These are phyloP conservation scores for Hyaloperonospora arabidopsidis DNA, from an alignment of 352 stramenopile genomes.

Conservation along the genomic window DNA sequence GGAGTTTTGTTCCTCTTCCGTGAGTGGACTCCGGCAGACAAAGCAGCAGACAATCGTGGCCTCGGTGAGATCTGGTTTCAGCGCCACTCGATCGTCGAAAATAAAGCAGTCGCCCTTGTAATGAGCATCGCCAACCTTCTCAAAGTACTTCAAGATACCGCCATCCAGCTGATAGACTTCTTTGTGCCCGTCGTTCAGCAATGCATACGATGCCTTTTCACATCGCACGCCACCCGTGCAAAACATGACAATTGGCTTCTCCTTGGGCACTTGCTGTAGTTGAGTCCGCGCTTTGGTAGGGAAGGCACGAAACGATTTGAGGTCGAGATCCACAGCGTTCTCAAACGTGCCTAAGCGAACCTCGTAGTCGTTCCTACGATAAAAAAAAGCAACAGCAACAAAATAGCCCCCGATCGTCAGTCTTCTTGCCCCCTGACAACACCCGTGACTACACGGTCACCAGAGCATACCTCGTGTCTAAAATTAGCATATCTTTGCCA, in stretches of 20 bases:
- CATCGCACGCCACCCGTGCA: slow-evolving; percentile 69
- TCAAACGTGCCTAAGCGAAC: slow-evolving; percentile 67
- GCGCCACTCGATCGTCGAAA: slow-evolving; percentile 66
- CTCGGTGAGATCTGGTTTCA: slow-evolving; percentile 53
- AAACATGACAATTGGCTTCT: slow-evolving; percentile 77
- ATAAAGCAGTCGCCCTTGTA: slow-evolving; percentile 76
- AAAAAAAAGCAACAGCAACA: neutral
- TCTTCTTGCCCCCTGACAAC: neutral
- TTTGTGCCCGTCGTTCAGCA: slow-evolving; percentile 46
- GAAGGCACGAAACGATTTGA: slow-evolving; percentile 66
- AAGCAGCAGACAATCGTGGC: slow-evolving; percentile 39
- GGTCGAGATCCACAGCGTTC: slow-evolving; percentile 56
- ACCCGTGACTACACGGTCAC: neutral
- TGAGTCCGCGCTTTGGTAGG: slow-evolving; percentile 31
- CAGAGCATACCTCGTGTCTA: slow-evolving; percentile 47
- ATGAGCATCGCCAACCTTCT: slow-evolving; percentile 55
- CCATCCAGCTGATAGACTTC: slow-evolving; percentile 68
- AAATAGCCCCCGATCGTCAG: slow-evolving; percentile 10
- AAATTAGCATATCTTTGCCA: slow-evolving; percentile 56
- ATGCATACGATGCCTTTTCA: slow-evolving; percentile 62
- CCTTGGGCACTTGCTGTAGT: slow-evolving; percentile 46
- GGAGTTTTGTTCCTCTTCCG: slow-evolving; percentile 38
- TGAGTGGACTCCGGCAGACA: slow-evolving; percentile 49
- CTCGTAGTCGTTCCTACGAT: slow-evolving; percentile 64
- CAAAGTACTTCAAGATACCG: slow-evolving; percentile 77